A percentile compares a stretch with the other conserved stretches of the same genome.
These are phyloP conservation scores for Staphylotrichum longicolle DNA, from an alignment of 495 filamentous ascomycete species.

Conservation along the genomic window DNA sequence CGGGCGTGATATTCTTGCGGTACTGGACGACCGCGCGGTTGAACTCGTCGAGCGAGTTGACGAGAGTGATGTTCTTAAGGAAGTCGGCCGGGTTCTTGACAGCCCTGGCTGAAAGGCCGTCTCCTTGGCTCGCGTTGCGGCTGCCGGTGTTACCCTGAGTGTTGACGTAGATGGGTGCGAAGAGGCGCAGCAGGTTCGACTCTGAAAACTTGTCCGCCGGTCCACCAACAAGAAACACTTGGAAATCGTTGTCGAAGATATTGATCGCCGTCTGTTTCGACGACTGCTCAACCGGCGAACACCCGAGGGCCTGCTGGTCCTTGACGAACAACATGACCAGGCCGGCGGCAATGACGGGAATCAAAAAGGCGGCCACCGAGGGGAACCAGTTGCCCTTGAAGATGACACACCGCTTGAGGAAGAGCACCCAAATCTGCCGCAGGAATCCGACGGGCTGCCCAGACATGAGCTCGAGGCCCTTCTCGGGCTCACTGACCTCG, in stretches of 20 bases:
- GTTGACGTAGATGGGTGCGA: conserved; percentile 41
- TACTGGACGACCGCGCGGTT: conserved; percentile 58
- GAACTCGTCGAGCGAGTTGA: conserved; percentile 65
- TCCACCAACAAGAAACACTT: conserved; percentile 57
- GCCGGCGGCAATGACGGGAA: conserved; percentile 73
- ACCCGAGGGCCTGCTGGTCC: conserved; percentile 54
- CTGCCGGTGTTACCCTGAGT: conserved; percentile 20
- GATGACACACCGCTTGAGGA: conserved; percentile 73
- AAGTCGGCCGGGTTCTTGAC: conserved; percentile 26
- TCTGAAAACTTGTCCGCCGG: conserved; percentile 52
- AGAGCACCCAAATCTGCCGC: conserved; percentile 67
- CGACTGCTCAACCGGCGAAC: conserved; percentile 48
- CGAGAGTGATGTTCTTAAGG: conserved; percentile 51
- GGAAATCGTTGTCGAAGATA: conserved; percentile 36
- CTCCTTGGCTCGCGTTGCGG: conserved; percentile 13
- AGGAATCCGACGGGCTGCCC: conserved; percentile 63
- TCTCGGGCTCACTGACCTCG: conserved; percentile 25
- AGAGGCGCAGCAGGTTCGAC: conserved; percentile 43
- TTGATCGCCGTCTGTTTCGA: conserved; percentile 28
- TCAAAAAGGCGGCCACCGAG: conserved; percentile 64
- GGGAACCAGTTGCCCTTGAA: conserved; percentile 73
- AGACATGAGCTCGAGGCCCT: conserved; percentile 59
- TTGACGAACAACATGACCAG: conserved; percentile 71
- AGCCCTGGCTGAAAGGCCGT: conserved; percentile 2
- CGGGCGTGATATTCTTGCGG: conserved; percentile 66